phyloP scores from a whole-genome alignment of 2,329 filamentous ascomycete genomes.

The Venturia carpophila region DNA sequence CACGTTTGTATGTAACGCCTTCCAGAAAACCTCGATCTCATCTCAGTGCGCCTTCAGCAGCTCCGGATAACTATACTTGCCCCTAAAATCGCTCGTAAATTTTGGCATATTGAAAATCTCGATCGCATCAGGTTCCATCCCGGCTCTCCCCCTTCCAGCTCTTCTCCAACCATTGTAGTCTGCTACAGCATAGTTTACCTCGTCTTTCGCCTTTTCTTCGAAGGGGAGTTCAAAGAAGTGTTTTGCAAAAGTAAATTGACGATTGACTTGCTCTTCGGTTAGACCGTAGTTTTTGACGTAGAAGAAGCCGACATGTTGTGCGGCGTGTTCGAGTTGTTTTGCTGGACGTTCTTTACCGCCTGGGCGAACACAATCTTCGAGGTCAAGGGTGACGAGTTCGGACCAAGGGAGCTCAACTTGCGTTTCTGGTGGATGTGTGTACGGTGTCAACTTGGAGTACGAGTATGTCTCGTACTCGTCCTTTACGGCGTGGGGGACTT shows the following conservation, averaged over 20 bases:
- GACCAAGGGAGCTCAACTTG: conserved; percentile 20
- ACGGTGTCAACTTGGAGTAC: not conserved
- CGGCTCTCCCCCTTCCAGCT: not conserved
- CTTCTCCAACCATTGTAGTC: conserved; percentile 24
- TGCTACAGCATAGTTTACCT: conserved; percentile 21
- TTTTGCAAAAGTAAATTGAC: conserved; percentile 23
- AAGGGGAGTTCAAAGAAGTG: conserved; percentile 22
- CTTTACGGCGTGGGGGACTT: not conserved
- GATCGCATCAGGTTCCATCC: conserved; percentile 17
- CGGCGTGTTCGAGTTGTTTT: conserved; percentile 22
- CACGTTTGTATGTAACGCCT: conserved; percentile 21
- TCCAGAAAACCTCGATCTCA: conserved; percentile 19
- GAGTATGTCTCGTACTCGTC: not conserved
- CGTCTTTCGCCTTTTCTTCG: conserved; percentile 22
- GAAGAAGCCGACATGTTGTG: conserved; percentile 24
- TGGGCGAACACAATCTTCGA: conserved; percentile 22
- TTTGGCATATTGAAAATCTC: conserved; percentile 22
- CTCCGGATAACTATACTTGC: conserved; percentile 10
- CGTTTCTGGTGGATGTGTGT: conserved; percentile 17
- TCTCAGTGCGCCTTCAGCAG: conserved; percentile 11
- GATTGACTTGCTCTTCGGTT: conserved; percentile 21
- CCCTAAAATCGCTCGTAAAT: conserved; percentile 20
- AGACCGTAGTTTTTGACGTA: conserved; percentile 24
- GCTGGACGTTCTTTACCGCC: conserved; percentile 22
- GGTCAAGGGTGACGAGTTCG: conserved; percentile 22